A percentile compares a stretch with the other conserved stretches of the same genome.
phyloP scores from a whole-genome alignment of 495 filamentous ascomycete species.

The Tuber melanosporum region DNA sequence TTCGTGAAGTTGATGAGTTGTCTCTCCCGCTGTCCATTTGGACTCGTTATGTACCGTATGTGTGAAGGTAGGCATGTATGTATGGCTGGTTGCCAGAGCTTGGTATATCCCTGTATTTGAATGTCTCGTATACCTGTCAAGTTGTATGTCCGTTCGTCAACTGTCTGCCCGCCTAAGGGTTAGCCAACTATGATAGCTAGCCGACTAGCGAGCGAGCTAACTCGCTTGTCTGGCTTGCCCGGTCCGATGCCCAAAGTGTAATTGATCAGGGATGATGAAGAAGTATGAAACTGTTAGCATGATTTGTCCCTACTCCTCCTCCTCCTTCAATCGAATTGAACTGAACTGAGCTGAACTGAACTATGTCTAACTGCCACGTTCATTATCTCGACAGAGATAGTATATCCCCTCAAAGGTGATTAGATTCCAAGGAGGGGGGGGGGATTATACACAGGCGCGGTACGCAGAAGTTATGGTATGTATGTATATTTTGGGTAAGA shows the following conservation, averaged over 20 bases:
- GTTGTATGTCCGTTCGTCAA: not conserved
- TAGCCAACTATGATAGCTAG: not conserved
- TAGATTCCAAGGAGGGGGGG: not conserved
- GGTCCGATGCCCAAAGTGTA: not conserved
- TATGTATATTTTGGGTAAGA: not conserved
- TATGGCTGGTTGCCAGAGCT: not conserved
- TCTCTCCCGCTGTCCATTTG: not conserved
- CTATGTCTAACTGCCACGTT: not conserved
- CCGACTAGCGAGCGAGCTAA: too few relatives aligned
- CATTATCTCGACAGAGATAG: not conserved
- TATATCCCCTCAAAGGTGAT: not conserved
- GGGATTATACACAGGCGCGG: not conserved
- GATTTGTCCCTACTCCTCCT: not conserved
- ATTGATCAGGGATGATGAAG: not conserved
- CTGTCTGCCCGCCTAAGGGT: not conserved
- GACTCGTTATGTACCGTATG: not conserved
- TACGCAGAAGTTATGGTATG: not conserved
- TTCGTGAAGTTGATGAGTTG: not conserved
- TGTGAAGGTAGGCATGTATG: not conserved
- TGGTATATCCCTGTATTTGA: not conserved
- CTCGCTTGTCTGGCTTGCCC: not conserved
- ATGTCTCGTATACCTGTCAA: not conserved
- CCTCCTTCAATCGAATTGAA: not conserved
- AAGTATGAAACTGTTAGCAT: not conserved
- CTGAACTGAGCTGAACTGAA: not conserved